phyloP scores from a whole-genome alignment of 2,329 filamentous ascomycete genomes.

The Davidsoniella virescens region DNA sequence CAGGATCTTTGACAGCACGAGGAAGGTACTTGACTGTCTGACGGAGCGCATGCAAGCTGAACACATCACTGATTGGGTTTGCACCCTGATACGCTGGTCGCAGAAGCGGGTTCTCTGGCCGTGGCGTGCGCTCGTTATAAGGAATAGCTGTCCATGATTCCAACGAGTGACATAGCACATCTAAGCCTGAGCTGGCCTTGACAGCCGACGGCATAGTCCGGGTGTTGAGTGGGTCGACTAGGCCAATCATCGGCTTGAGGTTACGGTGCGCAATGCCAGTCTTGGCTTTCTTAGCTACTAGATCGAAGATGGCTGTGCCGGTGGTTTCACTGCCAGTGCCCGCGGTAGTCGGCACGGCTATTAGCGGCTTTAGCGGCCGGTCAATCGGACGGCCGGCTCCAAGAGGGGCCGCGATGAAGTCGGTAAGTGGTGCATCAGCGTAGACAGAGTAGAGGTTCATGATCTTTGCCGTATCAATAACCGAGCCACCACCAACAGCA shows the following conservation, averaged over 20 bases:
- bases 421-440: slow-evolving; percentile 82
- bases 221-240: slow-evolving; percentile 76
- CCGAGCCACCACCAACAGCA: slow-evolving; percentile 80
- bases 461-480: slow-evolving; percentile 95
- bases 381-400: slow-evolving; percentile 64
- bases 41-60: slow-evolving; percentile 71
- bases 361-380: slow-evolving; percentile 48
- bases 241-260: slow-evolving; percentile 85
- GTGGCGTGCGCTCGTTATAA: slow-evolving; percentile 67
- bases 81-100: slow-evolving; percentile 91
- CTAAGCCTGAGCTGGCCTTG: slow-evolving; percentile 77
- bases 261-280: slow-evolving; percentile 92
- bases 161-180: slow-evolving; percentile 87
- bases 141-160: slow-evolving; percentile 98
- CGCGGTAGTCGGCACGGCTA: slow-evolving; percentile 63
- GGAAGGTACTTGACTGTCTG: slow-evolving; percentile 86
- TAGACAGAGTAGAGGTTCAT: slow-evolving; percentile 95
- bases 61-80: slow-evolving; percentile 95
- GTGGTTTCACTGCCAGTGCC: slow-evolving; percentile 92
- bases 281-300: slow-evolving; percentile 78
- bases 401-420: slow-evolving; percentile 92
- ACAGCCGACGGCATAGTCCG: slow-evolving; percentile 91
- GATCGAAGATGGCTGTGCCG: slow-evolving; percentile 93
- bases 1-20: slow-evolving; percentile 68
- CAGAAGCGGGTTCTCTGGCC: slow-evolving; percentile 77